Base-by-base conservation (phyloP, 2,329 filamentous ascomycete genomes). In the Botryotinia convoluta region DNA sequence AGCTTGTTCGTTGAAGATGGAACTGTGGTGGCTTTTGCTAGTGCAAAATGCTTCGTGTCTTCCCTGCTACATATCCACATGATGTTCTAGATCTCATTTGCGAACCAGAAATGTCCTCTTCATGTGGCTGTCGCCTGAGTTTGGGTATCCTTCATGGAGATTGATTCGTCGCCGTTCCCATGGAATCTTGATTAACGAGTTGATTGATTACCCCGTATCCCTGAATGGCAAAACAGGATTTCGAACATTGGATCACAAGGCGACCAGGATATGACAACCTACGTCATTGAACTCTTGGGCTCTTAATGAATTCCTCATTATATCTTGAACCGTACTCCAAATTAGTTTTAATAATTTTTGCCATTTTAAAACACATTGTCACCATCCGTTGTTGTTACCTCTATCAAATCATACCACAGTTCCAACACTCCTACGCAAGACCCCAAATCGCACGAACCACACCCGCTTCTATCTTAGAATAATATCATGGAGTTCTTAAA, bases 221-320 rank as follows among this genome's bases (percentile, higher is more conserved):
- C 42, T 51, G 68, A 39, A 71, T 48, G 26, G 10, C 42, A 71
- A 71, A 71, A 64, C 69, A 64, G 59, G 69, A 71, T 71, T 71
- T 64, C 32, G 14, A 51, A n/a, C 39, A 37, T 8, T n/a, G 29
- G 8, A 45, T 45, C 68, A 61, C 32, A 62, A 64, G 64, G 26
- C 65, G 54, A 68, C n/a, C 35, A 32, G 35, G 48, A 64, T 35
- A 62, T 64, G 26, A 42, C 44, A 39, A 18, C 7, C 6, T 71
- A 71, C 69, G 69, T 71, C 69, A 71, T 71, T 39, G 2, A 68
- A 1, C 3, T 8, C 16, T 54, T 67, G 39, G 22, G 8, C 10
- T 37, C 37, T 42, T 6, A 1, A 42, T 42, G n/a, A 29, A 18
- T 44, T 57, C 9, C 54, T 57, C 1, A 42, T 32, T 57, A 57